Evolutionary conservation across 2,329 filamentous ascomycete species (phyloP).

Genomic region (Colletotrichum theobromicola): DNA sequence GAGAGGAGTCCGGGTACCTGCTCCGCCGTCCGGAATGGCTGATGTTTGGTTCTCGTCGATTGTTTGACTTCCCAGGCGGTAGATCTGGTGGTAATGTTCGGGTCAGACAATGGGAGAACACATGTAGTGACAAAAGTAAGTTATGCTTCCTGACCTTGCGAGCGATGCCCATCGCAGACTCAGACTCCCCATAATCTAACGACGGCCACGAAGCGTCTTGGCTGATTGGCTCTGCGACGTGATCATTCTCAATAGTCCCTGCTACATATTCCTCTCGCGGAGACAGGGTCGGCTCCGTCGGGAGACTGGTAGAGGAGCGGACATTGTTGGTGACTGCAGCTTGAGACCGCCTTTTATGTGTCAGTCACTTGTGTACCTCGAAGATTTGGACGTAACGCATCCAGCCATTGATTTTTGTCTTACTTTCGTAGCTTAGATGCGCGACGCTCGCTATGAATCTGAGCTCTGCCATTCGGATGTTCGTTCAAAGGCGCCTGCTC

Average conservation of each 20-base stretch:
- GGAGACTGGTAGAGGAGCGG: background rate
- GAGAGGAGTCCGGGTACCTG: background rate
- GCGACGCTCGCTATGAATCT: background rate
- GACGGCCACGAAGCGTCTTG: background rate
- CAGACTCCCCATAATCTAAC: background rate
- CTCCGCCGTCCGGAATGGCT: background rate
- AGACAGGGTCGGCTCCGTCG: background rate
- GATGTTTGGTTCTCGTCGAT: background rate
- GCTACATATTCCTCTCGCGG: background rate
- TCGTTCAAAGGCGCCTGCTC: background rate
- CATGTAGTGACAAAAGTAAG: accelerated
- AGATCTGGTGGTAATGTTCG: accelerated
- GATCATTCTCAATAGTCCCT: accelerated
- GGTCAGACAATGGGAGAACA: background rate
- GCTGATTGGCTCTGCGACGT: background rate
- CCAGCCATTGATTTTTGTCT: background rate
- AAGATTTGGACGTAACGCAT: background rate
- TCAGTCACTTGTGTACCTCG: background rate
- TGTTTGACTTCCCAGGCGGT: background rate
- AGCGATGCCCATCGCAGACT: background rate
- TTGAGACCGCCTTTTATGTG: background rate
- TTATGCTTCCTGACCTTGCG: background rate
- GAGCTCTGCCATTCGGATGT: background rate
- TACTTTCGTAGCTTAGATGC: background rate
- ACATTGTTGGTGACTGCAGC: background rate